phyloP scores from a whole-genome alignment of 768 basidiomycete genomes.

The Leccinum obscurum region DNA sequence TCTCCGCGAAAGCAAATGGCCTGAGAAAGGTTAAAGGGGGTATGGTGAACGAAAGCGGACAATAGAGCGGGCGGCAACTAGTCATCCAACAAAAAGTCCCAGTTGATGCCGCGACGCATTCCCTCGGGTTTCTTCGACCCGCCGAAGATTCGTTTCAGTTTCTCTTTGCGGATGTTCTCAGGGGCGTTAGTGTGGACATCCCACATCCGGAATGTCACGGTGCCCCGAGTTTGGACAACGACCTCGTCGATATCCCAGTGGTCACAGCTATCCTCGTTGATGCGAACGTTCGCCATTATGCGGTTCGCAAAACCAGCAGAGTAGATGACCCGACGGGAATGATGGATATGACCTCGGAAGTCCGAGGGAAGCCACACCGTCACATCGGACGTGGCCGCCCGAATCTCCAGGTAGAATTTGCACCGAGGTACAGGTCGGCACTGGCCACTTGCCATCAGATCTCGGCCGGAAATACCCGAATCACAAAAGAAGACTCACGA shows the following conservation, averaged over 20 bases:
- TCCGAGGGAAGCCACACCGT: conserved; percentile 80
- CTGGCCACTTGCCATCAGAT: conserved; percentile 33
- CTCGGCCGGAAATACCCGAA: neutral
- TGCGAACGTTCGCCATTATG: conserved; percentile 52
- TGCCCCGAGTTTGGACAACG: conserved; percentile 58
- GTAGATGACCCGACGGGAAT: conserved; percentile 51
- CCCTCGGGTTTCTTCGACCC: conserved; percentile 55
- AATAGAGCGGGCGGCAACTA: conserved; percentile 28
- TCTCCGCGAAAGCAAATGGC: conserved; percentile 11
- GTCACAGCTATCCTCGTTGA: conserved; percentile 43
- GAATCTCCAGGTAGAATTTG: conserved; percentile 64
- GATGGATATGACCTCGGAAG: conserved; percentile 67
- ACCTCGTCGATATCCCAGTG: conserved; percentile 57
- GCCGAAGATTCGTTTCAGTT: conserved; percentile 62
- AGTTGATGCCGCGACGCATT: conserved; percentile 50
- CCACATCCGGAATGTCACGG: conserved; percentile 77
- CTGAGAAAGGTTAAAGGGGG: neutral
- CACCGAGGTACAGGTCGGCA: conserved; percentile 56
- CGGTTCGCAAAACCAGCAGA: conserved; percentile 76
- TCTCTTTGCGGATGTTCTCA: conserved; percentile 62
- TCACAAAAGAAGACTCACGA: conserved; percentile 51
- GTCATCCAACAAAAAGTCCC: conserved; percentile 80
- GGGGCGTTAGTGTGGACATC: conserved; percentile 65
- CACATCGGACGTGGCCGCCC: conserved; percentile 64
- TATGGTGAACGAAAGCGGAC: conserved; percentile 18